Percentiles rank a stretch among this genome's conserved stretches.
Conservation (phyloP, 2,329 filamentous ascomycete genomes). For the Colletotrichum tamarilloi region DNA sequence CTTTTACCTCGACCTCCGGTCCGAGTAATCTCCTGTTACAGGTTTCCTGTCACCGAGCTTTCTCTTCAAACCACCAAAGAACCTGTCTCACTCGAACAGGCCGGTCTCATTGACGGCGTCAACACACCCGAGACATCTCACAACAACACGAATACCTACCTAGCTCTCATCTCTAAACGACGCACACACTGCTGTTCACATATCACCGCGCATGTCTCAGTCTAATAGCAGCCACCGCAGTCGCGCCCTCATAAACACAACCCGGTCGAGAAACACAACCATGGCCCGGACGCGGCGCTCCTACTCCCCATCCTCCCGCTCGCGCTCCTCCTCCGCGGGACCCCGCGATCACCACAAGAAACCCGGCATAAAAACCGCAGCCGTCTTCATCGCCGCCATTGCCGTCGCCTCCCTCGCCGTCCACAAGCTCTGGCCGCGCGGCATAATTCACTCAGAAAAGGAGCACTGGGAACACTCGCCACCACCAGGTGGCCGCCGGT, state of each 20-base stretch:
- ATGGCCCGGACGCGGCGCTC: constrained; percentile 12
- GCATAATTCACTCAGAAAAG: constrained; percentile 41
- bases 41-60: not conserved
- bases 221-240: not conserved
- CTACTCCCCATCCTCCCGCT: constrained; percentile 19
- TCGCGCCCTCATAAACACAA: not conserved
- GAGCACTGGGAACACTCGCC: constrained; percentile 43
- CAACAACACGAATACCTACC: not conserved
- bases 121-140: not conserved
- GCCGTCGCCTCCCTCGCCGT: constrained; percentile 48
- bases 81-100: not conserved
- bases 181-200: not conserved
- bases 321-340: constrained; percentile 1
- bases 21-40: no score
- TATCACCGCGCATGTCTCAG: constrained; percentile 3
- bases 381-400: constrained; percentile 47
- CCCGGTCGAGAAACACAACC: not conserved
- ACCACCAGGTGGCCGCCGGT: constrained; percentile 13
- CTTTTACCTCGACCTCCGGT: not conserved
- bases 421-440: constrained; percentile 50
- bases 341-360: constrained; percentile 13
- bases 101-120: not conserved
- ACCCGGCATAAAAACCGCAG: constrained; percentile 44
- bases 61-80: not conserved
- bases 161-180: not conserved